Evolutionary conservation across 2,329 filamentous ascomycete genomes (phyloP).

Genomic region (Colletotrichum endophyticum): DNA sequence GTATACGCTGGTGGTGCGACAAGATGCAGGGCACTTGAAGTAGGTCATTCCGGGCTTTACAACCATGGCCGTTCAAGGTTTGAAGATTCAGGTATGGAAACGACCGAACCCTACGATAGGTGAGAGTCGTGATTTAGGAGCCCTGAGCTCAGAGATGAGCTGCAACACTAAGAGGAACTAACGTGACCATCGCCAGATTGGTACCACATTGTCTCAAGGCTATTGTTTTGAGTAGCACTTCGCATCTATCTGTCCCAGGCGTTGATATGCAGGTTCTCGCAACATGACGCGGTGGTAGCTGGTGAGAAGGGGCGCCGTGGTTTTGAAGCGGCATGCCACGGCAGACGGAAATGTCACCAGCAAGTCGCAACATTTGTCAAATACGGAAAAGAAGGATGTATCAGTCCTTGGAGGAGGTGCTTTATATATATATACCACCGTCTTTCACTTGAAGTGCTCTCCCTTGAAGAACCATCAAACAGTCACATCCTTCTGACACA

Average conservation of each 20-base stretch:
- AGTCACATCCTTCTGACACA: not conserved
- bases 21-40: not conserved
- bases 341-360: not conserved
- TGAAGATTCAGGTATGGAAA: not conserved
- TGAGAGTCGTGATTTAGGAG: not conserved
- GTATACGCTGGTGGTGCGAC: not conserved
- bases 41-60: not conserved
- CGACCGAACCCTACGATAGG: rapidly evolving
- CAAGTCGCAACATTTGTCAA: not conserved
- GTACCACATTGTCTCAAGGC: not conserved
- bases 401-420: rapidly evolving
- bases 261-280: not conserved
- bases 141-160: not conserved
- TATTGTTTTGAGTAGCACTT: not conserved
- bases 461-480: not conserved
- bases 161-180: not conserved
- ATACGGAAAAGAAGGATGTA: not conserved
- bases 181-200: not conserved
- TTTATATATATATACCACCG: not conserved
- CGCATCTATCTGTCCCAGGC: not conserved
- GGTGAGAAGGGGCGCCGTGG: not conserved
- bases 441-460: not conserved
- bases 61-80: not conserved
- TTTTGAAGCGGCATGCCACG: not conserved
- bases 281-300: not conserved